These are phyloP conservation scores for Penicillium brevicompactum DNA, from an alignment of 2,329 filamentous ascomycete species.

Conservation along the genomic window DNA sequence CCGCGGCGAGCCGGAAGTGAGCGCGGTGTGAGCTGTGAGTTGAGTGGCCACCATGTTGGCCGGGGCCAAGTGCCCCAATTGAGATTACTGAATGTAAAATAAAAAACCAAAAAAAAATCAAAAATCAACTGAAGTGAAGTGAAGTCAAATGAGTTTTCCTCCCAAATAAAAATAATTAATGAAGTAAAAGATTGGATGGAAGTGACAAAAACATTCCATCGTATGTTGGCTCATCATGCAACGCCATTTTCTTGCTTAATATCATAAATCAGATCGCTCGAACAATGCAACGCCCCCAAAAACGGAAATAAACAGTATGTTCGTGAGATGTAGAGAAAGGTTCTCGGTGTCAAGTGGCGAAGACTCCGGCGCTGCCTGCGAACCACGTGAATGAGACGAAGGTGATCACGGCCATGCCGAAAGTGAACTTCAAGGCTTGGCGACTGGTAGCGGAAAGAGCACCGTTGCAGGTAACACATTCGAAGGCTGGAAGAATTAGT, in stretches of 20 bases:
- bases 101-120: constrained; percentile 1
- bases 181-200: background rate
- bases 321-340: constrained; percentile 16
- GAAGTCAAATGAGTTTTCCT: background rate
- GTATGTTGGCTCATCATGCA: constrained; percentile 17
- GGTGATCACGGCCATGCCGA: constrained; percentile 59
- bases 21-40: no score
- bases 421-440: constrained; percentile 57
- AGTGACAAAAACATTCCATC: constrained; percentile 14
- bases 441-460: constrained; percentile 57
- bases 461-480: constrained; percentile 59
- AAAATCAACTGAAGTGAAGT: constrained; percentile 4
- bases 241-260: constrained; percentile 34
- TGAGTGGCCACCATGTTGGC: no score
- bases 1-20: no score
- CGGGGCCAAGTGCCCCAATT: no score
- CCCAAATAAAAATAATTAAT: no score
- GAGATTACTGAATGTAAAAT: background rate
- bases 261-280: constrained; percentile 30
- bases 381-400: constrained; percentile 60
- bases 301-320: constrained; percentile 17
- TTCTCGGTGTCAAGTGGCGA: constrained; percentile 24
- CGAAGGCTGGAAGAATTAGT: constrained; percentile 46
- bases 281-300: constrained; percentile 15
- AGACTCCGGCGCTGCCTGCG: constrained; percentile 44